Evolutionary conservation across 2,329 filamentous ascomycete species (phyloP).

Genomic region (Helotiales sp.): DNA sequence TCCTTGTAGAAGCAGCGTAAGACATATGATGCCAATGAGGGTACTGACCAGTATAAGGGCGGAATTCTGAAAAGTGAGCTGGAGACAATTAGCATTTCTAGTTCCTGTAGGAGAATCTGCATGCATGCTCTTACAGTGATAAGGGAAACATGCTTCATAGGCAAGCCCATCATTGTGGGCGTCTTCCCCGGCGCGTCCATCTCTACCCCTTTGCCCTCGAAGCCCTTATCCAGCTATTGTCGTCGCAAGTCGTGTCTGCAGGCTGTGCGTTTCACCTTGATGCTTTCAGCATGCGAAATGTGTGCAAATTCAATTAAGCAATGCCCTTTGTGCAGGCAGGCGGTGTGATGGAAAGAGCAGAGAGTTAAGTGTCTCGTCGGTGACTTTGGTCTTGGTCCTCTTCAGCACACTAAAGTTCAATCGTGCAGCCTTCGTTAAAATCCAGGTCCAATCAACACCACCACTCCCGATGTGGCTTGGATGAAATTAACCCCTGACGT

Average conservation of each 20-base stretch:
- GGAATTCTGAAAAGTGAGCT: conserved; percentile 82
- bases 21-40: conserved; percentile 9
- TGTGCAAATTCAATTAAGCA: conserved; percentile 1
- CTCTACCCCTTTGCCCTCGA: conserved; percentile 11
- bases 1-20: conserved; percentile 1
- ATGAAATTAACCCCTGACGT: background rate
- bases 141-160: conserved; percentile 69
- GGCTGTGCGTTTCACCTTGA: background rate
- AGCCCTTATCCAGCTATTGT: background rate
- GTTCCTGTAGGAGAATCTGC: conserved; percentile 23
- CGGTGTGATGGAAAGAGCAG: conserved; percentile 12
- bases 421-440: background rate
- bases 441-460: background rate
- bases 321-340: conserved; percentile 18
- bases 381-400: background rate
- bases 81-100: conserved; percentile 29
- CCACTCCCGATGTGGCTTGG: background rate
- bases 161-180: conserved; percentile 49
- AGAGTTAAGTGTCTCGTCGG: background rate
- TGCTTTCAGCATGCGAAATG: background rate
- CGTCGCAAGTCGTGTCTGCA: background rate
- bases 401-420: background rate
- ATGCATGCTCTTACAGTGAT: conserved; percentile 53
- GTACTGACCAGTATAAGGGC: conserved; percentile 67
- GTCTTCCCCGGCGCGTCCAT: conserved; percentile 28